Conservation (phyloP, 768 basidiomycete species). For the Trametes sanguinea region DNA sequence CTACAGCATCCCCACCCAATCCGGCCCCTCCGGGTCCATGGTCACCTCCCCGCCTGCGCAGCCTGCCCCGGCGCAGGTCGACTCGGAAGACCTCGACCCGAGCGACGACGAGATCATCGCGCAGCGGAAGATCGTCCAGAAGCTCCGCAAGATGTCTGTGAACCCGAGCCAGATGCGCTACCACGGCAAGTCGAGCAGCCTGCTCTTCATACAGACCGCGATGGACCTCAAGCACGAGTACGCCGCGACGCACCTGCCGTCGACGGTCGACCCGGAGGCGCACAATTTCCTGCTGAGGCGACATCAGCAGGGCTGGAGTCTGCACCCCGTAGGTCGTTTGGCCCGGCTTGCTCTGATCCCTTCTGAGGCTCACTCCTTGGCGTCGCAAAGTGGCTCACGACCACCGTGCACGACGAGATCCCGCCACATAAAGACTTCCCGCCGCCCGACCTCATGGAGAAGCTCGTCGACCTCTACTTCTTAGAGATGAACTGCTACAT, state of each 20-base stretch:
- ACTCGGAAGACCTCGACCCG: slow-evolving; percentile 33
- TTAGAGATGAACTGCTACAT: slow-evolving; percentile 40
- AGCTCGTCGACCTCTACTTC: slow-evolving; percentile 54
- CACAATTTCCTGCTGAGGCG: slow-evolving; percentile 30
- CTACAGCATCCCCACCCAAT: slow-evolving; percentile 25
- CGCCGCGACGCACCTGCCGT: slow-evolving; percentile 26
- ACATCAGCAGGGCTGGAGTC: slow-evolving; percentile 53
- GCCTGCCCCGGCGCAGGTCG: slow-evolving; percentile 18
- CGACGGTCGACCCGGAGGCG: slow-evolving; percentile 16
- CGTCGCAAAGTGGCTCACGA: slow-evolving; percentile 30
- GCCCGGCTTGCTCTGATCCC: background rate
- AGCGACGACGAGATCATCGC: slow-evolving; percentile 32
- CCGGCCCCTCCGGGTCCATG: slow-evolving; percentile 12
- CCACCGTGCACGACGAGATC: slow-evolving; percentile 29
- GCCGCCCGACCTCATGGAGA: slow-evolving; percentile 37
- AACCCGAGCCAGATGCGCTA: slow-evolving; percentile 35
- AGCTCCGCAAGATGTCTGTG: slow-evolving; percentile 32
- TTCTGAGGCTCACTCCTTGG: background rate
- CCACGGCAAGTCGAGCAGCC: slow-evolving; percentile 47
- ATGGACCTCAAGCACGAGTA: slow-evolving; percentile 45
- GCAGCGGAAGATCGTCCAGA: slow-evolving; percentile 33
- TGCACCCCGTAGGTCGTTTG: slow-evolving; percentile 42
- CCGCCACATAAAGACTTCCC: slow-evolving; percentile 37
- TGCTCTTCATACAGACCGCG: slow-evolving; percentile 44
- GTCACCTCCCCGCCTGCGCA: slow-evolving; percentile 17